Base-by-base conservation (phyloP, 2,329 filamentous ascomycete genomes). In the Ilyonectria robusta region DNA sequence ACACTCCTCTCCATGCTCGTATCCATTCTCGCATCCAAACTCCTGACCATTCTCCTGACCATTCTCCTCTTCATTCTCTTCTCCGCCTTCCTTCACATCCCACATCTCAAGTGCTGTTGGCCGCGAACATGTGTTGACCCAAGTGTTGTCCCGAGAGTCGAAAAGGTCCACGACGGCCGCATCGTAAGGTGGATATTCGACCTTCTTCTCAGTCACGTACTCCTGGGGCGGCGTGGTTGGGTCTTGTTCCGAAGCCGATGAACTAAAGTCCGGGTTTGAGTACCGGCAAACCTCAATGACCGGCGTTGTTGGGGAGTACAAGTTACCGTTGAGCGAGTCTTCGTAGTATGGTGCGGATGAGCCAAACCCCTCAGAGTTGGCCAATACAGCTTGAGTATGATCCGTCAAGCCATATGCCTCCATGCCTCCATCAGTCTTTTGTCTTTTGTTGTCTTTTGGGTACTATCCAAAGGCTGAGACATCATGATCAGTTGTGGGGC, bases 31-130 rank as follows among this genome's bases (percentile, higher is more conserved):
- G 8, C 19, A 8, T 42, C 40, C 40, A 42, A 6, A 6, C 26
- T 26, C 26, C 26, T 26, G 4, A 6, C 26, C 26, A 26, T 26
- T 6, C 26, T 6, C 26, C 26, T 26, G 4, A 4, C 26, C 26
- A 26, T 26, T 26, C 26, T 15, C 10, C n/a, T 33, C 26, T 58
- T 10, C 17, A 40, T 23, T 47, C 33, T 10, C 29, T 6, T 48
- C n/a, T 19, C 64, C 66, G 50, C 10, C 26, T 61, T 51, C 48
- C 13, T 57, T 58, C 11, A 37, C 58, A 2, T 73, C 63, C 74
- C 76, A 79, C 66, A 75, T 70, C 13, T 78, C 75, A 10, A 80
- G 60, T 13, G 77, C 75, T 10, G 69, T 75, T 8, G 33, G 70
- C 17, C 74, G 72, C 7, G n/a, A 19, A n/a, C 17, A 9, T 19